Evolutionary conservation across 2,329 filamentous ascomycete genomes (phyloP).

Genomic region (Colletotrichum sp.): DNA sequence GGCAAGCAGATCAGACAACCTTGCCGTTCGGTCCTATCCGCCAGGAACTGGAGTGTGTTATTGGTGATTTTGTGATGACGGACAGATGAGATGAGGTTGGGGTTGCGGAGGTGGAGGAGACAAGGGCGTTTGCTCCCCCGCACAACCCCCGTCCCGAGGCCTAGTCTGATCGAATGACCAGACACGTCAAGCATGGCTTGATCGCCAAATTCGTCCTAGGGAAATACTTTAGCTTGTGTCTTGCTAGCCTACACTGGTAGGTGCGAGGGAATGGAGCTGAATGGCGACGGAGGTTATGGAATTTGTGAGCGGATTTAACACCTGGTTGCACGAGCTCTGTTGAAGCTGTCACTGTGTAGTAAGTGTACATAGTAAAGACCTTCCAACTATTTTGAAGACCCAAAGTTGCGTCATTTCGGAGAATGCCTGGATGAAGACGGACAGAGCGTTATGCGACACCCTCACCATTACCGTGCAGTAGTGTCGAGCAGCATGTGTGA

Average conservation of each 20-base stretch:
- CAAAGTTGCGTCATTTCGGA: neutral
- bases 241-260: neutral
- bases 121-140: slow-evolving; percentile 7
- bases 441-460: neutral
- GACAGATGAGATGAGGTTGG: neutral
- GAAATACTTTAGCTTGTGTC: neutral
- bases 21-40: slow-evolving; percentile 16
- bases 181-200: neutral
- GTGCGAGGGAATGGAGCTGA: neutral
- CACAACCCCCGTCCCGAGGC: slow-evolving; percentile 6
- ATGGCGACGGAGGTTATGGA: no score
- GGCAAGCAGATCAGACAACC: slow-evolving; percentile 16
- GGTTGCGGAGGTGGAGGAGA: neutral
- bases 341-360: neutral
- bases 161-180: slow-evolving; percentile 10
- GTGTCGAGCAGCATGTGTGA: neutral
- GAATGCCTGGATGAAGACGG: neutral
- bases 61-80: slow-evolving; percentile 3
- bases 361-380: neutral
- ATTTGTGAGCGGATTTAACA: neutral
- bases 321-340: neutral
- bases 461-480: slow-evolving; percentile 1
- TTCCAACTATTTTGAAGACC: neutral
- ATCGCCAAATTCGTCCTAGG: neutral
- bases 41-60: slow-evolving; percentile 1